Conservation (phyloP, 768 basidiomycete genomes). For the Amanita phalloides region DNA sequence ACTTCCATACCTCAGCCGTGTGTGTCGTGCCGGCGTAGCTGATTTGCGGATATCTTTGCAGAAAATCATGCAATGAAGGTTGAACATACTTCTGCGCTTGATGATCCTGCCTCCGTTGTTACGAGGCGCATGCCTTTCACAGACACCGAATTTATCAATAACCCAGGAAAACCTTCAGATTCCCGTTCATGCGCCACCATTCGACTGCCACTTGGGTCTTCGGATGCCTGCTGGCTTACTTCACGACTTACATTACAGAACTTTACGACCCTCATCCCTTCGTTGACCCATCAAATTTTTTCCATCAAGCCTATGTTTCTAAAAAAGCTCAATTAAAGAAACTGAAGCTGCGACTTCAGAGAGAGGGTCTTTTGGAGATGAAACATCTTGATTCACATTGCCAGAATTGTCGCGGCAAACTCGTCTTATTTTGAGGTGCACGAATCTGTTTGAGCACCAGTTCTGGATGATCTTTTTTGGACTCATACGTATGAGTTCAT, state of each 20-base stretch:
- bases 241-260: constrained; percentile 50
- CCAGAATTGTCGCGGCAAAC: constrained; percentile 26
- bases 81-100: neutral
- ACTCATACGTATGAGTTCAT: neutral
- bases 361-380: constrained; percentile 20
- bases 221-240: constrained; percentile 31
- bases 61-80: constrained; percentile 7
- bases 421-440: constrained; percentile 27
- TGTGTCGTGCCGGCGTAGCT: constrained; percentile 51
- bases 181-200: constrained; percentile 2
- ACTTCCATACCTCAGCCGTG: constrained; percentile 40
- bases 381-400: constrained; percentile 21
- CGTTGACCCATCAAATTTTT: constrained; percentile 5
- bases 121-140: neutral
- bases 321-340: constrained; percentile 59
- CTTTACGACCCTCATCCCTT: constrained; percentile 43
- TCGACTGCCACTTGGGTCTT: constrained; percentile 32
- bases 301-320: constrained; percentile 24
- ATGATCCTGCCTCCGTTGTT: neutral
- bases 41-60: constrained; percentile 29
- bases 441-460: neutral
- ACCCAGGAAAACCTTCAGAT: neutral
- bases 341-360: constrained; percentile 43
- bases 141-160: neutral
- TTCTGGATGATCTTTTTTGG: neutral